Conservation (phyloP, 139 green algal species). For the Asterochloris erici region DNA sequence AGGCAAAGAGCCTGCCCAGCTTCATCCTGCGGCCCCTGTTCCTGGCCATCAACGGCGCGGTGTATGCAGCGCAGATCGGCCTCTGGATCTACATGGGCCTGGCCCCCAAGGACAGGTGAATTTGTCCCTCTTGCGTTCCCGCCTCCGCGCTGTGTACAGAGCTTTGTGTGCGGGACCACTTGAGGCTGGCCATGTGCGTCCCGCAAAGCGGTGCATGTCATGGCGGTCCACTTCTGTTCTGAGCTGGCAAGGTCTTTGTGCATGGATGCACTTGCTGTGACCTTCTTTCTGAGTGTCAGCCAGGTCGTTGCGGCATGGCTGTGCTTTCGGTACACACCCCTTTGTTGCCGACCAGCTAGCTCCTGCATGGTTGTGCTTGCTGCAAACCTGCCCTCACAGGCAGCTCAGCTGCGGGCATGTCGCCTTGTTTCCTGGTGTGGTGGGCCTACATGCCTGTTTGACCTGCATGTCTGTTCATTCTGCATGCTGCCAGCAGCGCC, state of each 20-base stretch:
- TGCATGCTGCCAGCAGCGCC: not conserved
- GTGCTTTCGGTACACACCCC: no score
- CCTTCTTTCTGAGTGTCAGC: not conserved
- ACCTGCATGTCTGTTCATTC: no score
- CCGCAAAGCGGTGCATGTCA: not conserved
- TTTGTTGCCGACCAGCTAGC: no score
- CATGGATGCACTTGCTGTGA: no score
- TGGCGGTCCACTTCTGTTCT: not conserved
- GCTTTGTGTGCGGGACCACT: not conserved
- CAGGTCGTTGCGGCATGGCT: no score
- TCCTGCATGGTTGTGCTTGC: no score
- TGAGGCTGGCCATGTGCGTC: not conserved
- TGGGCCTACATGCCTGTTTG: no score
- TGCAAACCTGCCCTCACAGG: no score
- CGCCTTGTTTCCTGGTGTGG: no score
- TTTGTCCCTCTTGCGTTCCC: not conserved
- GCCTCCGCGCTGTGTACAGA: not conserved
- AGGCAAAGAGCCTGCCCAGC: constrained; percentile 83
- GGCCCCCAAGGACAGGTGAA: not conserved
- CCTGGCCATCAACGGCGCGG: constrained; percentile 76
- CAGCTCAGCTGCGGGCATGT: not conserved
- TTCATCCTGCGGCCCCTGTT: constrained; percentile 78
- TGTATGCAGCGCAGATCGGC: constrained; percentile 73
- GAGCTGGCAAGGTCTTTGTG: no score
- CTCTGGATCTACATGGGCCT: constrained; percentile 24